phyloP scores from a whole-genome alignment of 2,329 filamentous ascomycete species.

The Claviceps sp. region DNA sequence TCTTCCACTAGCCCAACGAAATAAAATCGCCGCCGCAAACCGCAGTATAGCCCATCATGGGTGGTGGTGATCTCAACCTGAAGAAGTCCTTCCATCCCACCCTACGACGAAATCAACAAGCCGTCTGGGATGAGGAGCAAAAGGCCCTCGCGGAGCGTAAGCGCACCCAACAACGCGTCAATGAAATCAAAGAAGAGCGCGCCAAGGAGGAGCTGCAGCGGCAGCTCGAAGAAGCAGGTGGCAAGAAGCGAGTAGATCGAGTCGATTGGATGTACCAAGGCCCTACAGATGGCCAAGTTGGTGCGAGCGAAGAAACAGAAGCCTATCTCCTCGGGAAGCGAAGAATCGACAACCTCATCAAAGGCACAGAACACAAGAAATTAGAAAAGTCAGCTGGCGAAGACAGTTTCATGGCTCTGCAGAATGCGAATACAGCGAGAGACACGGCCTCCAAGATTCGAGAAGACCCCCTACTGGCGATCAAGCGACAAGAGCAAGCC shows the following conservation, averaged over 20 bases:
- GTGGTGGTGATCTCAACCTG: slow-evolving; percentile 86
- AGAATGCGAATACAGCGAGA: slow-evolving; percentile 58
- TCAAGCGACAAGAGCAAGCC: slow-evolving; percentile 82
- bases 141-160: slow-evolving; percentile 91
- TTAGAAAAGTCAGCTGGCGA: slow-evolving; percentile 60
- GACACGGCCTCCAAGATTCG: slow-evolving; percentile 80
- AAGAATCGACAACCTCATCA: slow-evolving; percentile 69
- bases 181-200: slow-evolving; percentile 88
- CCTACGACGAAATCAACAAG: slow-evolving; percentile 78
- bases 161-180: slow-evolving; percentile 77
- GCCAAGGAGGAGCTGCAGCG: slow-evolving; percentile 83
- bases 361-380: slow-evolving; percentile 68
- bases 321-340: slow-evolving; percentile 87
- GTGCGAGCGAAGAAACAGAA: slow-evolving; percentile 78
- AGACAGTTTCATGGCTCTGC: slow-evolving; percentile 46
- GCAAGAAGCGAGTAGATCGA: slow-evolving; percentile 63
- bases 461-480: slow-evolving; percentile 82
- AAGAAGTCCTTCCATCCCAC: slow-evolving; percentile 94
- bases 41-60: slow-evolving; percentile 46
- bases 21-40: background rate
- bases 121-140: slow-evolving; percentile 84
- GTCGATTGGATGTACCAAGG: slow-evolving; percentile 99
- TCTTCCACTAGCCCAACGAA: background rate
- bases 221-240: slow-evolving; percentile 79
- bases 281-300: slow-evolving; percentile 62